Evolutionary conservation across 2,329 filamentous ascomycete species (phyloP).

Genomic region (Colletotrichum aenigma): DNA sequence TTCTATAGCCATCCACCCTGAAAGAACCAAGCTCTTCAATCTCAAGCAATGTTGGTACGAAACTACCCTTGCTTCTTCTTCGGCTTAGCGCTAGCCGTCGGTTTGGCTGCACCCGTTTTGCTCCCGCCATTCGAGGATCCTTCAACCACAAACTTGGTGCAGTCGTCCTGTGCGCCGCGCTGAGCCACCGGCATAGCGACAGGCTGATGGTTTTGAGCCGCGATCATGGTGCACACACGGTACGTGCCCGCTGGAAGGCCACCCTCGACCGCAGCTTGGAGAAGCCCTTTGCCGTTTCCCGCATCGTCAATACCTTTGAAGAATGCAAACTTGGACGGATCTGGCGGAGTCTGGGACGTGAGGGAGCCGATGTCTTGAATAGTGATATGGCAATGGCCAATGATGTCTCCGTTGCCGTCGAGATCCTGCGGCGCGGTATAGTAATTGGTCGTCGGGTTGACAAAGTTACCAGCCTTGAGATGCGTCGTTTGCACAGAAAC

Average conservation of each 20-base stretch:
- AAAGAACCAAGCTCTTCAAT: background rate
- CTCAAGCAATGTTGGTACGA: background rate
- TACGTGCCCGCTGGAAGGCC: conserved; percentile 54
- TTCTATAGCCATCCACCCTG: background rate
- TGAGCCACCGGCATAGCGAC: conserved; percentile 63
- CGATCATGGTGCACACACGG: conserved; percentile 56
- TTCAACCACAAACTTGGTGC: conserved; percentile 50
- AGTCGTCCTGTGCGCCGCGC: conserved; percentile 58
- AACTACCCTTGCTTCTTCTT: background rate
- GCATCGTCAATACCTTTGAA: conserved; percentile 63
- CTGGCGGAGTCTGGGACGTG: conserved; percentile 40
- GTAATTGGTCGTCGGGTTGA: conserved; percentile 58
- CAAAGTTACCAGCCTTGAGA: conserved; percentile 56
- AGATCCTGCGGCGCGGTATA: conserved; percentile 60
- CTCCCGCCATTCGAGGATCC: background rate
- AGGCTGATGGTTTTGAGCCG: conserved; percentile 58
- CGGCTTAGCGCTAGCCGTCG: background rate
- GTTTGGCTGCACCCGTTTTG: background rate
- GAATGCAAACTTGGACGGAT: conserved; percentile 50
- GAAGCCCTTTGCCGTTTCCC: conserved; percentile 49
- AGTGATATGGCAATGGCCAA: conserved; percentile 56
- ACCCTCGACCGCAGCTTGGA: conserved; percentile 45
- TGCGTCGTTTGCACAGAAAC: conserved; percentile 52
- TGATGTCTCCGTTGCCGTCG: conserved; percentile 37
- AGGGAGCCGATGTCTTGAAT: conserved; percentile 50